These are phyloP conservation scores for Chlamydomonas schloesseri DNA, from an alignment of 139 green algal genomes.

Conservation along the genomic window DNA sequence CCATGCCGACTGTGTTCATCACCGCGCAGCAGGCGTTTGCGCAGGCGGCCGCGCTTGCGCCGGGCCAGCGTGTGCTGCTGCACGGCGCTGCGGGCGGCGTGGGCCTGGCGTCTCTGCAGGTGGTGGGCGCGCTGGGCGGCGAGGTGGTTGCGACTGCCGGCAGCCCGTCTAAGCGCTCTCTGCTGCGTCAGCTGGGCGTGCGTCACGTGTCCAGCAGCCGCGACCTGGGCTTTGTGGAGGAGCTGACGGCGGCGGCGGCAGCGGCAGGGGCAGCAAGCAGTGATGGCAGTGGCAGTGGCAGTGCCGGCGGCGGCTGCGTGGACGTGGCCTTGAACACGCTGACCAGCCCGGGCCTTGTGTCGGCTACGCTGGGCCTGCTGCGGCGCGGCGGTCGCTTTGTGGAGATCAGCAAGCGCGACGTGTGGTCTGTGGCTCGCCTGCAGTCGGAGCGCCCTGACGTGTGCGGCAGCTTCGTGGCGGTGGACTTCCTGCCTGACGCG, in stretches of 20 bases:
- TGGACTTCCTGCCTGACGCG: slow-evolving; percentile 88
- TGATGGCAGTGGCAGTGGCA: too few species aligned
- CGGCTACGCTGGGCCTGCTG: slow-evolving; percentile 72
- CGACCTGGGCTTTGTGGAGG: slow-evolving; percentile 73
- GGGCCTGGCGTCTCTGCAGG: slow-evolving; percentile 83
- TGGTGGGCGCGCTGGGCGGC: slow-evolving; percentile 57
- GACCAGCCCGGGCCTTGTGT: slow-evolving; percentile 89
- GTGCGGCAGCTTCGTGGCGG: slow-evolving; percentile 79
- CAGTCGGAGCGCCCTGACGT: slow-evolving; percentile 86
- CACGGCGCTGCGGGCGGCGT: slow-evolving; percentile 85
- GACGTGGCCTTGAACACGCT: slow-evolving; percentile 85
- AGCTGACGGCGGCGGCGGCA: slow-evolving; percentile 46
- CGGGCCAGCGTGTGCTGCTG: slow-evolving; percentile 72
- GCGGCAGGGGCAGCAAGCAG: too few species aligned
- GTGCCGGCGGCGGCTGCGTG: slow-evolving; percentile 48
- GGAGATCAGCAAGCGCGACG: slow-evolving; percentile 93
- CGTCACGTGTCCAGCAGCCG: slow-evolving; percentile 68
- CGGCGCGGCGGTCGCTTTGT: slow-evolving; percentile 71
- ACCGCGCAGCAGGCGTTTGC: slow-evolving; percentile 77
- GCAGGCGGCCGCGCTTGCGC: slow-evolving; percentile 38
- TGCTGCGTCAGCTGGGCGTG: slow-evolving; percentile 74
- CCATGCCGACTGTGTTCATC: slow-evolving; percentile 85
- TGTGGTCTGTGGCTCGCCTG: slow-evolving; percentile 73
- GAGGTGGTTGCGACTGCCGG: slow-evolving; percentile 75
- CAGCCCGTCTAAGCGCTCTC: slow-evolving; percentile 75